These are phyloP conservation scores for Rhizopogon vulgaris DNA, from an alignment of 768 basidiomycete species.

Conservation along the genomic window DNA sequence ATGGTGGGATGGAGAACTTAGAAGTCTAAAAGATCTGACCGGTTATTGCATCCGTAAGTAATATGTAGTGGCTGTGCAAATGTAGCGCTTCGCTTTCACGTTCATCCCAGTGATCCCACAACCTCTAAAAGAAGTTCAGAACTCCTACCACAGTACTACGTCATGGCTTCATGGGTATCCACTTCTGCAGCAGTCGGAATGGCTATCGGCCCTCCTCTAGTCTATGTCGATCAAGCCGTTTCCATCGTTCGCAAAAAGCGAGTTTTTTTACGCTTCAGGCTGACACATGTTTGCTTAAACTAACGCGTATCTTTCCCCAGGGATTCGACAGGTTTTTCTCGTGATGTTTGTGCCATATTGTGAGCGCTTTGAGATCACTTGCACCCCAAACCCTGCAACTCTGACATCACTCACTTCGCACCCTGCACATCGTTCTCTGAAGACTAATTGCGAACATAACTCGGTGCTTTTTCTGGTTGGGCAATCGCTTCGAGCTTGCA, in stretches of 20 bases:
- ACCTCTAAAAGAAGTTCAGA: too few relatives aligned
- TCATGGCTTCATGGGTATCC: conserved; percentile 56
- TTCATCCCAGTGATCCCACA: too few relatives aligned
- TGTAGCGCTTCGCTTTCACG: too few relatives aligned
- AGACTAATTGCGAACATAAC: conserved; percentile 82
- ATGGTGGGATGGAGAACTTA: too few relatives aligned
- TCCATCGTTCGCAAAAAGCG: conserved; percentile 79
- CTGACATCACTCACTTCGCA: conserved; percentile 3
- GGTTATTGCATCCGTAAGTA: too few relatives aligned
- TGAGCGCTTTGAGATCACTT: conserved; percentile 24
- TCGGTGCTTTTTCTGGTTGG: conserved; percentile 89
- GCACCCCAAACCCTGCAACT: conserved; percentile 6
- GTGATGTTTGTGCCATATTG: conserved; percentile 83
- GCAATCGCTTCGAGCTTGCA: conserved; percentile 69
- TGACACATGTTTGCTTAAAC: conserved; percentile 5
- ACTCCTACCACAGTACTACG: conserved; percentile 11
- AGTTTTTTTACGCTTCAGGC: conserved; percentile 12
- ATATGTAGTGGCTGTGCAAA: too few relatives aligned
- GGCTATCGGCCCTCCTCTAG: conserved; percentile 80
- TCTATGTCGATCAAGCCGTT: conserved; percentile 76
- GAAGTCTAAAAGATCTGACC: too few relatives aligned
- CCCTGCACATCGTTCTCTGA: conserved; percentile 2
- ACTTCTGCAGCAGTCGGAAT: conserved; percentile 67
- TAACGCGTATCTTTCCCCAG: conserved; percentile 30
- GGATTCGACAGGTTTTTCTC: conserved; percentile 81